phyloP scores from a whole-genome alignment of 345 rosid genomes.

The Carallia pectinifolia region DNA sequence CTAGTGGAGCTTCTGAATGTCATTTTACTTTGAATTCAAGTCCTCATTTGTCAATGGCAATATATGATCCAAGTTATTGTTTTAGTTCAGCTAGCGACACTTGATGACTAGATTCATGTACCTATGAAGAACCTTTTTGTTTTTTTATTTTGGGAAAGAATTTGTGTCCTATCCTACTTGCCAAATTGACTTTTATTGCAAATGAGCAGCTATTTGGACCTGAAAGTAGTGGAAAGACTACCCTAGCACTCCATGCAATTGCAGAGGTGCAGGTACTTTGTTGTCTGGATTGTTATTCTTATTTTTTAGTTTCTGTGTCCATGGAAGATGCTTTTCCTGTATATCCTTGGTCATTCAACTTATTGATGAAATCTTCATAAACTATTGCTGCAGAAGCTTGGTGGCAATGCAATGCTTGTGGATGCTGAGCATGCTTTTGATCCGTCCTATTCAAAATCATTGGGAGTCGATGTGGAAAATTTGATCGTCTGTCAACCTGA shows the following conservation, averaged over 20 bases:
- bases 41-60: too few relatives aligned
- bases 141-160: not conserved
- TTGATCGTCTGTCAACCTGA: conserved; percentile 93
- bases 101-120: not conserved
- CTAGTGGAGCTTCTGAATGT: not conserved
- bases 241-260: conserved; percentile 95
- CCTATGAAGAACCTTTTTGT: not conserved
- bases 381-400: conserved; percentile 63
- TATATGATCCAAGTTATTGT: too few relatives aligned
- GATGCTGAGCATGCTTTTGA: conserved; percentile 99
- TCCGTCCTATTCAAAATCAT: conserved; percentile 88
- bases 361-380: conserved; percentile 1
- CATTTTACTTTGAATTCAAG: too few relatives aligned
- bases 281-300: conserved; percentile 10
- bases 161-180: not conserved
- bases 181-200: not conserved
- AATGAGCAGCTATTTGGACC: conserved; percentile 80
- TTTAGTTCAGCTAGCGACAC: not conserved
- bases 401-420: conserved; percentile 98
- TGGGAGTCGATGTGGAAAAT: conserved; percentile 91
- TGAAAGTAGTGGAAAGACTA: conserved; percentile 96
- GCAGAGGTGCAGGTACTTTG: conserved; percentile 88
- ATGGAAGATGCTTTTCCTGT: not conserved
- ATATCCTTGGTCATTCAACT: not conserved
- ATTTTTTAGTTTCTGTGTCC: conserved; percentile 11